Evolutionary conservation across 192 early-diverging fungal species (phyloP), one percentile per base, ranked within the genome.

Genomic region (Gamsiella multidivaricata): DNA sequence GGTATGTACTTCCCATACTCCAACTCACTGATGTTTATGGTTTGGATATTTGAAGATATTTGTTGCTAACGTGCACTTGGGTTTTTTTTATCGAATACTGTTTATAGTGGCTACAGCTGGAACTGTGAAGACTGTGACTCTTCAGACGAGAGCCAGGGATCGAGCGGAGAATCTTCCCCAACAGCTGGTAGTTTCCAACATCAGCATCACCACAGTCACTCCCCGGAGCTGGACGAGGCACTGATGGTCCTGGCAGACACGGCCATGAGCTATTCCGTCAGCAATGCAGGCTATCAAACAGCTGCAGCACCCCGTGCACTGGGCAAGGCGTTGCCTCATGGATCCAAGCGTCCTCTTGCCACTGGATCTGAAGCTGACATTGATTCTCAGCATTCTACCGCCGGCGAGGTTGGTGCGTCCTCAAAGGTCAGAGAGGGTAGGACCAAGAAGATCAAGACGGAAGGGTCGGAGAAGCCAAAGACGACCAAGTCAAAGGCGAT

Each of bases 41-140:
- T n/a, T n/a, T n/a, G n/a, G n/a, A n/a, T n/a, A n/a, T n/a, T n/a
- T n/a, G n/a, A 18, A 32, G 1, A 14, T 7, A 25, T 37, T 45
- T 39, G 12, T 37, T 39, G 12, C 41, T 64, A 51, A 68, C 34
- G 1, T 12, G 10, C 14, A 20, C 8, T 61, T 20, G 20, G 20
- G 36, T 47, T 54, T 28, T 57, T 32, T 55, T 1, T 33, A 25
- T 36, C 3, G n/a, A n/a, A n/a, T n/a, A n/a, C n/a, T 39, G 9
- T 28, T 61, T 23, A 42, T 55, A 76, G 74, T 64, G 74, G 74
- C 0, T 78, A 78, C 41, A 78, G 74, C 52, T 78, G 74, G 74
- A 78, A 68, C 54, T 78, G 74, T 28, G 74, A 69, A 52, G 74
- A 78, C 18, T 78, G 74, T n/a, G 74, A 78, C 43, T 69, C 74